Percentiles rank a stretch among this genome's conserved stretches.
Evolutionary conservation across 805 yeast genomes (phyloP).

Genomic region (Schizosaccharomyces pombe): ASM294v3 CU329670.1:5408501-5409000

Average conservation of each 20-base stretch:
- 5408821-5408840: not conserved
- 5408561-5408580: slow-evolving; percentile 19
- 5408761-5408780: not conserved
- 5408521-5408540: slow-evolving; percentile 45
- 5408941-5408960: slow-evolving; percentile 19
- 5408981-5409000: not conserved
- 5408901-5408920: slow-evolving; percentile 17
- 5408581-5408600: slow-evolving; percentile 17
- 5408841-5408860: not conserved
- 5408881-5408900: slow-evolving; percentile 7
- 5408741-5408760: not conserved
- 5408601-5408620: slow-evolving; percentile 43
- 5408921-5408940: slow-evolving; percentile 17
- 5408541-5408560: slow-evolving; percentile 39
- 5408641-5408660: slow-evolving; percentile 53
- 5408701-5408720: not conserved
- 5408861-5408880: slow-evolving; percentile 4
- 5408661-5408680: slow-evolving; percentile 13
- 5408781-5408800: not conserved
- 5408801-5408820: not conserved
- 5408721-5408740: not conserved
- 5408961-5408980: slow-evolving; percentile 6
- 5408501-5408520: slow-evolving; percentile 40
- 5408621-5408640: slow-evolving; percentile 38
- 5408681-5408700: slow-evolving; percentile 1